A percentile compares a stretch with the other conserved stretches of the same genome.
These are phyloP conservation scores for Myxozyma udenii DNA, from an alignment of 805 yeast genomes.

Conservation along the genomic window DNA sequence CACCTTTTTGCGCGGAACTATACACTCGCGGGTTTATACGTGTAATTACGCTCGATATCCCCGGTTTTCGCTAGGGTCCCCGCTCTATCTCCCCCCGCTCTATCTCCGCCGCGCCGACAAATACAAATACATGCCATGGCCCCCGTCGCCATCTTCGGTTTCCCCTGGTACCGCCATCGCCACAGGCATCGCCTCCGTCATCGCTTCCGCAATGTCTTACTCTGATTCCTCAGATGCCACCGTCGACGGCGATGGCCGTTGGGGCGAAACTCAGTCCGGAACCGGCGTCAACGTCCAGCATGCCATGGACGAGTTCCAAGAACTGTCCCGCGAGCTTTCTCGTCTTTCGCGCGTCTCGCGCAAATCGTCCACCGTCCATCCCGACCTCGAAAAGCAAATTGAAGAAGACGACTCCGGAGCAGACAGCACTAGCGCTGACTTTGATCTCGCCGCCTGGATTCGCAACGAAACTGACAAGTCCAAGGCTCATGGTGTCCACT, in stretches of 20 bases:
- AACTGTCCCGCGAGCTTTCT: slow-evolving; percentile 27
- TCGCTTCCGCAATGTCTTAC: background rate
- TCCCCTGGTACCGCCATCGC: too few relatives aligned
- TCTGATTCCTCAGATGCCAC: slow-evolving; percentile 1
- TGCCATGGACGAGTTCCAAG: slow-evolving; percentile 23
- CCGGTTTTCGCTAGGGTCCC: too few relatives aligned
- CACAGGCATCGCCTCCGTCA: too few relatives aligned
- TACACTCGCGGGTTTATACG: too few relatives aligned
- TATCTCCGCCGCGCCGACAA: too few relatives aligned
- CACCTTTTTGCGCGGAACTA: too few relatives aligned
- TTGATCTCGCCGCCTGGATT: slow-evolving; percentile 25
- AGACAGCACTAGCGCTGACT: slow-evolving; percentile 6
- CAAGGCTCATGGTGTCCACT: slow-evolving; percentile 14
- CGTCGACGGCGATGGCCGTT: slow-evolving; percentile 20
- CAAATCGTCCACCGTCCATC: background rate
- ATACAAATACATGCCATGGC: too few relatives aligned
- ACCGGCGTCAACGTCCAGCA: slow-evolving; percentile 22
- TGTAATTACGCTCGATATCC: too few relatives aligned
- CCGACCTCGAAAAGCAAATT: slow-evolving; percentile 7
- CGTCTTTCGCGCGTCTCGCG: slow-evolving; percentile 11
- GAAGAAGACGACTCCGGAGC: background rate
- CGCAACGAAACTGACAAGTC: slow-evolving; percentile 19
- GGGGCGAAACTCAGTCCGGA: slow-evolving; percentile 23
- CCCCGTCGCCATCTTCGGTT: too few relatives aligned
- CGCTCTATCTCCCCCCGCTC: too few relatives aligned